Conservation (phyloP, 2,329 filamentous ascomycete genomes). For the Davidsoniella eucalypti region DNA sequence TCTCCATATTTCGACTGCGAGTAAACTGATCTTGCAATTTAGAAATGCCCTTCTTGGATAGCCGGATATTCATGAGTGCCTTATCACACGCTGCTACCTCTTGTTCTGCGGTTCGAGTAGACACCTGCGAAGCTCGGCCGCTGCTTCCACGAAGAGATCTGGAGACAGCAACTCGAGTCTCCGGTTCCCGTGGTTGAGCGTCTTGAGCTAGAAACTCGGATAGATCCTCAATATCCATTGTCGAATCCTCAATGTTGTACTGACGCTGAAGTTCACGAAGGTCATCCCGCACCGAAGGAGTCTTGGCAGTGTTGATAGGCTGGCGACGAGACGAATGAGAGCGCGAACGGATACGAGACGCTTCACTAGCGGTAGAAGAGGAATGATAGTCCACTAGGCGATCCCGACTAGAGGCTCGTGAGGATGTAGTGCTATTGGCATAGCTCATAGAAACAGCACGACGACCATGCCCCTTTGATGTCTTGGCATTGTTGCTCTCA, state of each 20-base stretch:
- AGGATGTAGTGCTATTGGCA: background rate
- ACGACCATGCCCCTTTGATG: constrained; percentile 2
- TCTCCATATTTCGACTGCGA: background rate
- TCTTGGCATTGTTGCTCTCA: constrained; percentile 4
- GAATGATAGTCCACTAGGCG: no score
- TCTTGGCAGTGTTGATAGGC: constrained; percentile 36
- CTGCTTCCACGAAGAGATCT: constrained; percentile 2
- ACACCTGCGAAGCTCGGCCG: background rate
- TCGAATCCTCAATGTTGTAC: constrained; percentile 42
- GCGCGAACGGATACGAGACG: constrained; percentile 2
- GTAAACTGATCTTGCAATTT: no score
- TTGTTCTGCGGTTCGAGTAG: background rate
- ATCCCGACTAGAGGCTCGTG: background rate
- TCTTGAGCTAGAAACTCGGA: constrained; percentile 27
- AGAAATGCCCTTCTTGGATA: background rate
- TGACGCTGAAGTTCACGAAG: constrained; percentile 34
- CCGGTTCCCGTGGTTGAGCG: background rate
- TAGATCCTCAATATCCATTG: constrained; percentile 34
- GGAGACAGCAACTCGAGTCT: background rate
- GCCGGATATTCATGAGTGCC: constrained; percentile 5
- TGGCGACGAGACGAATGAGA: constrained; percentile 22
- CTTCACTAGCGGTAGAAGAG: background rate
- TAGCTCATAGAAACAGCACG: constrained; percentile 8
- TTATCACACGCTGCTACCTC: constrained; percentile 9
- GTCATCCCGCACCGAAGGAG: constrained; percentile 38